Evolutionary conservation across 495 filamentous ascomycete genomes (phyloP).

Genomic region (Thermochaetoides thermophila): DNA sequence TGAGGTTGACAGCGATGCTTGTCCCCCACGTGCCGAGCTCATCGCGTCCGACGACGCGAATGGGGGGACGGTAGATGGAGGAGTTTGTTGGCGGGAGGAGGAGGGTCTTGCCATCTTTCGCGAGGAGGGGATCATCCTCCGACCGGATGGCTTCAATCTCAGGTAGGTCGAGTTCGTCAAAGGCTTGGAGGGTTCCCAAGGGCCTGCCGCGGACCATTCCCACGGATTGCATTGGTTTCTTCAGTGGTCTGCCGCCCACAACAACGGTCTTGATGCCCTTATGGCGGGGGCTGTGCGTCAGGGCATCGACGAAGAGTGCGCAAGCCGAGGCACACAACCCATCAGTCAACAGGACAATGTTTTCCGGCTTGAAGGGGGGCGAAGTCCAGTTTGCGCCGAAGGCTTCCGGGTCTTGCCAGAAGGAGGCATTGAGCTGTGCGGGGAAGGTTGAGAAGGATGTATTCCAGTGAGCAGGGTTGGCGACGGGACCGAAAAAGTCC

Average conservation of each 20-base stretch:
- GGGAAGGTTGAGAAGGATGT: slow-evolving; percentile 1
- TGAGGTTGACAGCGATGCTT: not conserved
- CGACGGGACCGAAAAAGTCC: slow-evolving; percentile 1
- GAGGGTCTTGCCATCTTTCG: too few species aligned
- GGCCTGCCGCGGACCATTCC: slow-evolving; percentile 44
- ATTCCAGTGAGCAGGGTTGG: not conserved
- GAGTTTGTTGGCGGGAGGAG: too few species aligned
- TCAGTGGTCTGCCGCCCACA: slow-evolving; percentile 42
- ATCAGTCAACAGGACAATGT: slow-evolving; percentile 37
- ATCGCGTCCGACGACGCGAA: not conserved
- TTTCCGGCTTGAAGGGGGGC: slow-evolving; percentile 16
- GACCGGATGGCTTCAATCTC: not conserved
- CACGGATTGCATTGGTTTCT: slow-evolving; percentile 46
- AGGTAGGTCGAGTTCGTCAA: not conserved
- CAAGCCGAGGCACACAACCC: slow-evolving; percentile 53
- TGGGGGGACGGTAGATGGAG: too few species aligned
- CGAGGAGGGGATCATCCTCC: not conserved
- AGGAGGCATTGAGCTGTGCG: not conserved
- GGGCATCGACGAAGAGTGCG: slow-evolving; percentile 41
- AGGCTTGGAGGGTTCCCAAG: slow-evolving; percentile 2
- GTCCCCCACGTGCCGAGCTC: not conserved
- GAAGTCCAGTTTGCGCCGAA: too few species aligned
- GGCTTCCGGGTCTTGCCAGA: too few species aligned
- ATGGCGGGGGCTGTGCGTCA: slow-evolving; percentile 37
- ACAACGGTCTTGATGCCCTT: slow-evolving; percentile 47